Percentiles rank a stretch among this genome's conserved stretches.
phyloP scores from a whole-genome alignment of 768 basidiomycete species.

The Pisolithus albus region DNA sequence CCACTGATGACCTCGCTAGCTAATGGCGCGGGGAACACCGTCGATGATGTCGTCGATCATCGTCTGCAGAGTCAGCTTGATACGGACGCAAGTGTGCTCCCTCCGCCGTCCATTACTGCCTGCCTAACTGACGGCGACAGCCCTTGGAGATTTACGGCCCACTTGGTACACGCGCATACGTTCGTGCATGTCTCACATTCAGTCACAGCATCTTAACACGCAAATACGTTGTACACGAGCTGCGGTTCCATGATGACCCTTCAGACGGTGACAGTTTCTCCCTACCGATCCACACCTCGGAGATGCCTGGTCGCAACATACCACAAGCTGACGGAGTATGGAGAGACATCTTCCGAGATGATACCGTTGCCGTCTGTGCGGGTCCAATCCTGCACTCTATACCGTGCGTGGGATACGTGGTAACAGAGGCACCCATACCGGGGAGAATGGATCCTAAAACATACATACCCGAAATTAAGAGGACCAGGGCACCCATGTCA shows the following conservation, averaged over 20 bases:
- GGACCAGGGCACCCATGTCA: conserved; percentile 63
- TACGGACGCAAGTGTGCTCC: conserved; percentile 12
- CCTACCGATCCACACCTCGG: conserved; percentile 44
- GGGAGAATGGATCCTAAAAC: conserved; percentile 68
- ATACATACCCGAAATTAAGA: conserved; percentile 62
- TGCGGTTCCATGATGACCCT: conserved; percentile 59
- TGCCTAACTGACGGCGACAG: conserved; percentile 28
- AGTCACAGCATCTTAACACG: conserved; percentile 61
- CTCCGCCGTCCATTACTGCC: background rate
- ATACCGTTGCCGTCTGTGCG: conserved; percentile 57
- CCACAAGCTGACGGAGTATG: conserved; percentile 52
- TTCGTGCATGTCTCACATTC: conserved; percentile 60
- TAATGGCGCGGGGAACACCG: conserved; percentile 68
- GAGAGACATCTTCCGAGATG: conserved; percentile 55
- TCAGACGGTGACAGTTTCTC: conserved; percentile 41
- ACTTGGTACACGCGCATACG: conserved; percentile 71
- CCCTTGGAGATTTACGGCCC: conserved; percentile 83
- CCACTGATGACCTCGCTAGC: conserved; percentile 62
- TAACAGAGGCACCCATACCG: conserved; percentile 62
- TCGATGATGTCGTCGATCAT: conserved; percentile 54
- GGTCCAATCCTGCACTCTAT: conserved; percentile 77
- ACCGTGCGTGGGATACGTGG: conserved; percentile 74
- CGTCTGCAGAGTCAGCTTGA: conserved; percentile 29
- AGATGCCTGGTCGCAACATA: conserved; percentile 65
- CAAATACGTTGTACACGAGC: conserved; percentile 78